A percentile compares a stretch with the other conserved stretches of the same genome.
Evolutionary conservation across 2,329 filamentous ascomycete genomes (phyloP).

Genomic region (Cladosporium sp.): DNA sequence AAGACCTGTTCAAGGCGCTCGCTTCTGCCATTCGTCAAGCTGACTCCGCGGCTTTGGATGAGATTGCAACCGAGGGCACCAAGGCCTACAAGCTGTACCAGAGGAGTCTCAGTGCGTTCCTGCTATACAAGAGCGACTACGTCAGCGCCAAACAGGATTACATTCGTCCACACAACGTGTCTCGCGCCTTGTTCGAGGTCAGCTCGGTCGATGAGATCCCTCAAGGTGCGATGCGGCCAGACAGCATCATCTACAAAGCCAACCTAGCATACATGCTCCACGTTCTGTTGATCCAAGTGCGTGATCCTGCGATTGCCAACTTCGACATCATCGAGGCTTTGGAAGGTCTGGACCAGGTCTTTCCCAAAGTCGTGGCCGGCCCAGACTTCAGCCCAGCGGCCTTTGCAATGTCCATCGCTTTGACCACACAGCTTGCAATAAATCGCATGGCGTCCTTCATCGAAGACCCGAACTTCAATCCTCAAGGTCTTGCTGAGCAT

Average conservation of each 20-base stretch:
- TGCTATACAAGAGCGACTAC: conserved; percentile 34
- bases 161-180: conserved; percentile 37
- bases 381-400: conserved; percentile 16
- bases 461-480: conserved; percentile 18
- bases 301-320: conserved; percentile 22
- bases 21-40: conserved; percentile 24
- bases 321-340: conserved; percentile 28
- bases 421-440: conserved; percentile 28
- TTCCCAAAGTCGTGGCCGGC: conserved; percentile 23
- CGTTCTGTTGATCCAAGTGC: conserved; percentile 31
- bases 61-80: conserved; percentile 32
- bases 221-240: conserved; percentile 33
- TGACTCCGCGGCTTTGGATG: conserved; percentile 8
- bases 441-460: conserved; percentile 19
- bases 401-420: conserved; percentile 20
- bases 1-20: conserved; percentile 27
- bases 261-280: conserved; percentile 43
- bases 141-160: conserved; percentile 34
- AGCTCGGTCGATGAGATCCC: conserved; percentile 21
- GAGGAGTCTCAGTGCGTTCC: conserved; percentile 32
- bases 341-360: conserved; percentile 21
- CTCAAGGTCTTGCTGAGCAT: conserved; percentile 18
- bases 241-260: conserved; percentile 41
- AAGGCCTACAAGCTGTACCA: conserved; percentile 36
- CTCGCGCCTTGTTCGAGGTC: conserved; percentile 36